phyloP scores from a whole-genome alignment of 2,329 filamentous ascomycete genomes.

The Ceratocystis eucalypticola region DNA sequence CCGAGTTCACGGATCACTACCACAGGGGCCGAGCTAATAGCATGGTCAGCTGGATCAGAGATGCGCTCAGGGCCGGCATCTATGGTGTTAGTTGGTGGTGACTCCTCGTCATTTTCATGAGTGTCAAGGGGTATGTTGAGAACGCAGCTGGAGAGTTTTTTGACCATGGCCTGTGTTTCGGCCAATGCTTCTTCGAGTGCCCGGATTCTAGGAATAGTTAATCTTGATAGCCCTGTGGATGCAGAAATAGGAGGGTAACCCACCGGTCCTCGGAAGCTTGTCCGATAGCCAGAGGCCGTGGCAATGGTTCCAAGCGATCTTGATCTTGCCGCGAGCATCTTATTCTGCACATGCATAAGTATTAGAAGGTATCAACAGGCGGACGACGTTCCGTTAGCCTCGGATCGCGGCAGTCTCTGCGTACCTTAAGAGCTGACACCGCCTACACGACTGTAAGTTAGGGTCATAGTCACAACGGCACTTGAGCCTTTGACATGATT shows the following conservation, averaged over 20 bases:
- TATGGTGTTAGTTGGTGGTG: neutral
- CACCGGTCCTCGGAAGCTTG: conserved; percentile 15
- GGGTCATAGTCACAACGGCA: conserved; percentile 18
- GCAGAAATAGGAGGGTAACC: neutral
- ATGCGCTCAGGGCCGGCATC: conserved; percentile 16
- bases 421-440: conserved; percentile 16
- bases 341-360: conserved; percentile 5
- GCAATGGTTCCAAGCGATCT: conserved; percentile 15
- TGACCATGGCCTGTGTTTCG: conserved; percentile 13
- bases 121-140: conserved; percentile 6
- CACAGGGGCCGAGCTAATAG: conserved; percentile 18
- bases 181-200: conserved; percentile 14
- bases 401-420: neutral
- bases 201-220: conserved; percentile 8
- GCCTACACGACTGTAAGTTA: conserved; percentile 15
- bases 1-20: conserved; percentile 18
- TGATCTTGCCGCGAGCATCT: conserved; percentile 18
- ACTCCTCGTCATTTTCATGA: conserved; percentile 10
- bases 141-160: conserved; percentile 10
- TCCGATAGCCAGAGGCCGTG: neutral
- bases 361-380: neutral
- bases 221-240: neutral
- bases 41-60: conserved; percentile 18
- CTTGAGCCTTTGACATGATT: conserved; percentile 17
- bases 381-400: neutral